These are phyloP conservation scores for Lobosporangium transversale DNA, from an alignment of 192 early-diverging fungal genomes.

Conservation along the genomic window DNA sequence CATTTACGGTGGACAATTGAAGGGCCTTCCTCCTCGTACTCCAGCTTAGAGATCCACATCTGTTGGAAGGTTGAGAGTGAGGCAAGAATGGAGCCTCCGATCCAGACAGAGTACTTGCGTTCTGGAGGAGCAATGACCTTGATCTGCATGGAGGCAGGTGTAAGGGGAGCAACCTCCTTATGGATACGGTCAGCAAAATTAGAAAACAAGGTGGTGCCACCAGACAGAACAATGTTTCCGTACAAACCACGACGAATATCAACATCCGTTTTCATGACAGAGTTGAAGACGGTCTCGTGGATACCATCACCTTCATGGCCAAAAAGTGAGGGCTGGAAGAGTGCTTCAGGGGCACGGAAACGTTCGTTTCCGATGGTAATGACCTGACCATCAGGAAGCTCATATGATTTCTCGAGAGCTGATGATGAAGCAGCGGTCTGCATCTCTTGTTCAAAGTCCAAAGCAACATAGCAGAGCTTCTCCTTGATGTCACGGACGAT, in stretches of 20 bases:
- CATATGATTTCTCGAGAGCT: too few relatives aligned
- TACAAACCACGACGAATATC: constrained; percentile 96
- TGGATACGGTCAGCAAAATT: constrained; percentile 97
- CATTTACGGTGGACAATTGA: constrained; percentile 99
- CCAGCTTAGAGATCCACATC: constrained; percentile 98
- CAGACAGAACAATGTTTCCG: constrained; percentile 95
- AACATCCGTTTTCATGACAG: constrained; percentile 96
- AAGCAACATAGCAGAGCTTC: too few relatives aligned
- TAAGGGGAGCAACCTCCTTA: constrained; percentile 95
- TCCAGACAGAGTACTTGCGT: too few relatives aligned
- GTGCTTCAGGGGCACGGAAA: constrained; percentile 96
- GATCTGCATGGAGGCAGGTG: constrained; percentile 95
- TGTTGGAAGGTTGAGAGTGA: constrained; percentile 98
- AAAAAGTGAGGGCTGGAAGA: constrained; percentile 96
- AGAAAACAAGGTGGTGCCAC: constrained; percentile 97
- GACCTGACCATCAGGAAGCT: constrained; percentile 98
- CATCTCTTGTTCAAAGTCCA: too few relatives aligned
- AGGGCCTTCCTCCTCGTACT: constrained; percentile 98
- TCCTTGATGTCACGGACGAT: too few relatives aligned
- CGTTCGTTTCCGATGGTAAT: constrained; percentile 98
- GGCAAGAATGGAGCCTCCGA: too few relatives aligned
- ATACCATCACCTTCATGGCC: constrained; percentile 92
- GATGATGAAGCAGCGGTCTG: too few relatives aligned
- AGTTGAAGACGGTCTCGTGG: constrained; percentile 96
- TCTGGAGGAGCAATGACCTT: constrained; percentile 98